Evolutionary conservation across 805 yeast genomes (phyloP).

Genomic region (Candida alai): DNA sequence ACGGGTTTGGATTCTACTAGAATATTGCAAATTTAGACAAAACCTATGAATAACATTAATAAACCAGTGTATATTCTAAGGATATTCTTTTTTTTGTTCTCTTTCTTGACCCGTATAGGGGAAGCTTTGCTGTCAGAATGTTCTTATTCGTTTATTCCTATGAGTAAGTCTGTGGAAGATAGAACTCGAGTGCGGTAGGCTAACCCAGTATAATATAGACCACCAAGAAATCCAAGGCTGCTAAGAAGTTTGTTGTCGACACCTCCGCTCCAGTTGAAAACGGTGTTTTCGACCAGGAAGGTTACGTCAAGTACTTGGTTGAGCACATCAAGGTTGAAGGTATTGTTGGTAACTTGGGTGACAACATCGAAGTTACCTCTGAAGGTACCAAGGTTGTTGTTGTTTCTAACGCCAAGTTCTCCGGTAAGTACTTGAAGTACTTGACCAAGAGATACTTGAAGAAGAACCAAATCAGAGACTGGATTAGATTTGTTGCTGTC

Average conservation of each 20-base stretch:
- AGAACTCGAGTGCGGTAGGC: constrained; percentile 63
- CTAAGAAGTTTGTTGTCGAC: constrained; percentile 92
- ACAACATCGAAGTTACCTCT: constrained; percentile 79
- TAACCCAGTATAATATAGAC: constrained; percentile 58
- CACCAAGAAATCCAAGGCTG: constrained; percentile 64
- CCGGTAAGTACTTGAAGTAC: constrained; percentile 99
- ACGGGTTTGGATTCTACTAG: constrained; percentile 4
- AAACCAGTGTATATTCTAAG: too few species aligned
- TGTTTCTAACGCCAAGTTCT: constrained; percentile 91
- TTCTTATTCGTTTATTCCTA: constrained; percentile 12
- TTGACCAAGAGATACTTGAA: constrained; percentile 99
- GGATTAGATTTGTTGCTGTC: constrained; percentile 98
- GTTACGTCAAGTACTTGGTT: constrained; percentile 95
- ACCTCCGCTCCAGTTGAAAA: constrained; percentile 95
- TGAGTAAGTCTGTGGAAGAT: constrained; percentile 4
- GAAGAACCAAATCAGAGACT: constrained; percentile 99
- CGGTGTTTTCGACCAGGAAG: constrained; percentile 96
- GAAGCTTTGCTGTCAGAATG: constrained; percentile 45
- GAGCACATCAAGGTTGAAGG: constrained; percentile 99
- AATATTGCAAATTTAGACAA: too few species aligned
- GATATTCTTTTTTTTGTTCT: background rate
- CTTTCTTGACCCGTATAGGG: constrained; percentile 37
- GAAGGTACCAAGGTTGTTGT: constrained; percentile 89
- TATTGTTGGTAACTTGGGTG: constrained; percentile 95
- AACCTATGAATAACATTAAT: too few species aligned